Percentiles rank a stretch among this genome's conserved stretches.
These are phyloP conservation scores for Pythium dissimile DNA, from an alignment of 352 stramenopile species.

Conservation along the genomic window DNA sequence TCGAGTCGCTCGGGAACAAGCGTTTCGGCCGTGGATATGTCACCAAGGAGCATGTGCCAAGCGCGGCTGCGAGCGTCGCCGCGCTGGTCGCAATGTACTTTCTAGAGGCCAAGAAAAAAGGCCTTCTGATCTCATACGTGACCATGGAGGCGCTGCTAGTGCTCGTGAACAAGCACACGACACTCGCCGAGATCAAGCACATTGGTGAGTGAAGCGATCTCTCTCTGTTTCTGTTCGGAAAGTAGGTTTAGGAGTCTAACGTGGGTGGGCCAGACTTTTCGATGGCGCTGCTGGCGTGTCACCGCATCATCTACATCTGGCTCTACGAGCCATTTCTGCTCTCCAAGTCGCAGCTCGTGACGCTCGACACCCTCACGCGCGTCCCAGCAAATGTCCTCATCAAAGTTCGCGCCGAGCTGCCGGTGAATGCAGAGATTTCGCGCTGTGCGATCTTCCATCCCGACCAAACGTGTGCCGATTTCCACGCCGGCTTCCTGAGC, in stretches of 20 bases:
- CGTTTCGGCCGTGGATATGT: not conserved
- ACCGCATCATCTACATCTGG: slow-evolving; percentile 65
- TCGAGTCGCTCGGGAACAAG: slow-evolving; percentile 13
- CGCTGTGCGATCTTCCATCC: slow-evolving; percentile 50
- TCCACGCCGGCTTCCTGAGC: slow-evolving; percentile 45
- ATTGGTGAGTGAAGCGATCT: slow-evolving; percentile 55
- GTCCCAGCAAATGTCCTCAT: slow-evolving; percentile 31
- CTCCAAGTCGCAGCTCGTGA: slow-evolving; percentile 42
- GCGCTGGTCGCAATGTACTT: slow-evolving; percentile 38
- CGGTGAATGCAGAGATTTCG: slow-evolving; percentile 30
- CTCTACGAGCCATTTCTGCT: slow-evolving; percentile 48
- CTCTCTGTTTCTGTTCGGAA: no score
- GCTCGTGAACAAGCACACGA: slow-evolving; percentile 38
- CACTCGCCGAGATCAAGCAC: slow-evolving; percentile 39
- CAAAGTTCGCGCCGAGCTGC: slow-evolving; percentile 53
- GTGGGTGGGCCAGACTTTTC: slow-evolving; percentile 28
- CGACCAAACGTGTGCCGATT: slow-evolving; percentile 36
- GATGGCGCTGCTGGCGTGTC: slow-evolving; percentile 33
- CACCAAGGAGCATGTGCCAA: not conserved
- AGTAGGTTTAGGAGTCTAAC: no score
- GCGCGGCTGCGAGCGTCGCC: slow-evolving; percentile 3
- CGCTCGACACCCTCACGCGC: slow-evolving; percentile 51
- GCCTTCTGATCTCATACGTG: slow-evolving; percentile 54
- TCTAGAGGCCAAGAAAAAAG: slow-evolving; percentile 49
- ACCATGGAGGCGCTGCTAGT: slow-evolving; percentile 42